Percentiles rank a stretch among this genome's conserved stretches.
These are phyloP conservation scores for Chlorella sp. DNA, from an alignment of 139 green algal species.

Conservation along the genomic window DNA sequence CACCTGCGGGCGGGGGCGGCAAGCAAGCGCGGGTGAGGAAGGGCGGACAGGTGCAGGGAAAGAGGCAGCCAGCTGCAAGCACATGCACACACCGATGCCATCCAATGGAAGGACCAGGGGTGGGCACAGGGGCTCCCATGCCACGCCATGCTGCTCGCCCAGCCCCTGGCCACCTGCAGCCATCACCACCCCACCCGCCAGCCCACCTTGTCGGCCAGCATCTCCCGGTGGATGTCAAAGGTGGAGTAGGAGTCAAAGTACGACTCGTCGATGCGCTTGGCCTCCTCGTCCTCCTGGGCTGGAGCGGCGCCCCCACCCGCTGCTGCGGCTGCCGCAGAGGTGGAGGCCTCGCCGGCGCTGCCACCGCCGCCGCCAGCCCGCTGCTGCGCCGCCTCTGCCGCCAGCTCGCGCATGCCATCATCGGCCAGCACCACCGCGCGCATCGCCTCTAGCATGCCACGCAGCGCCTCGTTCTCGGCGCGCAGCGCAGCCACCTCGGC, in stretches of 20 bases:
- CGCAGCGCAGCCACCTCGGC: constrained; percentile 29
- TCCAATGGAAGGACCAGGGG: too few relatives aligned
- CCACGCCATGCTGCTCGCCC: not conserved
- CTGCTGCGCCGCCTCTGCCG: constrained; percentile 1
- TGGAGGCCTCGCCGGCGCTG: not conserved
- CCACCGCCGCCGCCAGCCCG: not conserved
- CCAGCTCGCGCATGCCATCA: constrained; percentile 14
- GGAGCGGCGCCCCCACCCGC: not conserved
- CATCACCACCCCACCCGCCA: not conserved
- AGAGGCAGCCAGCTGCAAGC: not conserved
- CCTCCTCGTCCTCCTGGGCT: not conserved
- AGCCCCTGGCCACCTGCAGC: not conserved
- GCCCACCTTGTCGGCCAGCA: constrained; percentile 83
- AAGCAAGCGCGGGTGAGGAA: not conserved
- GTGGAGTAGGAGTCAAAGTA: constrained; percentile 93
- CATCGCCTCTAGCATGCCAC: constrained; percentile 34
- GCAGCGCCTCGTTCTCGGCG: constrained; percentile 46
- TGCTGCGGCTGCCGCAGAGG: not conserved
- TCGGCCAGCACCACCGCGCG: constrained; percentile 5
- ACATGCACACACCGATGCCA: too few relatives aligned
- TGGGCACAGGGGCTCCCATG: too few relatives aligned
- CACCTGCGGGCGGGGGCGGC: constrained; percentile 48
- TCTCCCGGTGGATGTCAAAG: constrained; percentile 94
- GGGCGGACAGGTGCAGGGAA: not conserved
- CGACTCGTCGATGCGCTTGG: constrained; percentile 61